Evolutionary conservation across 2,329 filamentous ascomycete species (phyloP).

Genomic region (Metarhizium rileyi): DNA sequence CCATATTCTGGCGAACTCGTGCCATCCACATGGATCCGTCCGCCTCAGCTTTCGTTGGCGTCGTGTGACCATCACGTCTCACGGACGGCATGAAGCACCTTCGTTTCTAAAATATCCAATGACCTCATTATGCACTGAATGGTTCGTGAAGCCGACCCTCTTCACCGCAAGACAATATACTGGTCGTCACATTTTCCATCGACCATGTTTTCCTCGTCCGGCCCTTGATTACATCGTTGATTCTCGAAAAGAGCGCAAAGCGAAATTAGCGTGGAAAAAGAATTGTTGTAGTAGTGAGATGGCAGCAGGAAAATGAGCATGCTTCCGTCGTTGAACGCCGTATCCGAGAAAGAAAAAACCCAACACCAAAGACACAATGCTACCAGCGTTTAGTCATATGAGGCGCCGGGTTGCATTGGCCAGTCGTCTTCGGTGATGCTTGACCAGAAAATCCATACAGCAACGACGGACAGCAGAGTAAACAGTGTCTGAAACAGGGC

Average conservation of each 20-base stretch:
- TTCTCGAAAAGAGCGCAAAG: constrained; percentile 6
- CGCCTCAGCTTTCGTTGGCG: background rate
- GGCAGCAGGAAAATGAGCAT: too few relatives aligned
- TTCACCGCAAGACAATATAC: background rate
- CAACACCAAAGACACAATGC: constrained; percentile 5
- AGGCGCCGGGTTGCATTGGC: constrained; percentile 48
- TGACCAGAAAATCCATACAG: constrained; percentile 94
- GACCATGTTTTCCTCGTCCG: constrained; percentile 8
- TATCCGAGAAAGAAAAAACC: constrained; percentile 6
- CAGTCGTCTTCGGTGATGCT: constrained; percentile 99
- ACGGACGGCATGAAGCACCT: background rate
- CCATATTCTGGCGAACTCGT: background rate
- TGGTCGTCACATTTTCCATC: constrained; percentile 1
- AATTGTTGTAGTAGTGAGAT: too few relatives aligned
- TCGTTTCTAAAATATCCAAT: background rate
- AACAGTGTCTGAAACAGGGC: constrained; percentile 89
- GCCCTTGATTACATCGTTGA: constrained; percentile 6
- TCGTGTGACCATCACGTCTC: background rate
- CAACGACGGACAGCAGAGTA: constrained; percentile 72
- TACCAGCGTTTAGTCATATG: constrained; percentile 26
- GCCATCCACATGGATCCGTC: background rate
- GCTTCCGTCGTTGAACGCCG: constrained; percentile 15
- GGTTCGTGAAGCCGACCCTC: background rate
- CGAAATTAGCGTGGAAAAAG: too few relatives aligned
- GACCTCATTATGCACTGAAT: background rate